Conservation (phyloP, 1,139 yeast genomes). For the Pneumocystis carinii region DNA sequence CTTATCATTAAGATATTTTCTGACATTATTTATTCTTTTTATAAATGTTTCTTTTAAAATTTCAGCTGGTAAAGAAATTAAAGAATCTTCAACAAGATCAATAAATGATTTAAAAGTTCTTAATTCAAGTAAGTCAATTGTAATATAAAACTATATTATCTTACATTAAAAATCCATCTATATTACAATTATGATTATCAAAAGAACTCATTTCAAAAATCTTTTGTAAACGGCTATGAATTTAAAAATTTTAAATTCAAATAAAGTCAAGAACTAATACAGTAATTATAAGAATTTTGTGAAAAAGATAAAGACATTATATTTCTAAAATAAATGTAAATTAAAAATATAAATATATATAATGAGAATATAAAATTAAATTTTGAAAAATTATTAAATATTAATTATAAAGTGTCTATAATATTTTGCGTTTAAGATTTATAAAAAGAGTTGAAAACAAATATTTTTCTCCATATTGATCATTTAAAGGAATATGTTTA, state of each 20-base stretch:
- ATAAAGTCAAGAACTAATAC: background rate
- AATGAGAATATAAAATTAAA: background rate
- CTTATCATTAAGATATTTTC: background rate
- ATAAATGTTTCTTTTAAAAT: background rate
- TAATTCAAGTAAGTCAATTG: background rate
- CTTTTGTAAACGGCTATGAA: background rate
- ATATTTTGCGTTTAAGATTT: slow-evolving; percentile 17
- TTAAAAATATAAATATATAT: too few relatives aligned
- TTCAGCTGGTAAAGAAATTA: background rate
- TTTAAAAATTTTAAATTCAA: background rate
- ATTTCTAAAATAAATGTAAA: too few relatives aligned
- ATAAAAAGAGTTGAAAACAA: slow-evolving; percentile 65
- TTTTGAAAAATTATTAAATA: too few relatives aligned
- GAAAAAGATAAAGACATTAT: too few relatives aligned
- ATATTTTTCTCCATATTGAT: slow-evolving; percentile 62
- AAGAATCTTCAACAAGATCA: background rate
- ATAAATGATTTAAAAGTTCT: background rate
- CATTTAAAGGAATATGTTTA: slow-evolving; percentile 62
- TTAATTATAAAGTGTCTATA: background rate
- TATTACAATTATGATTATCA: background rate
- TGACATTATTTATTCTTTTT: background rate
- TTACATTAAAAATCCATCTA: background rate
- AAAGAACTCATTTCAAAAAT: background rate
- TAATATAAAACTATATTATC: background rate
- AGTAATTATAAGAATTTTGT: background rate